A percentile compares a stretch with the other conserved stretches of the same genome.
phyloP scores from a whole-genome alignment of 768 basidiomycete species.

The Dentipellis sp. region DNA sequence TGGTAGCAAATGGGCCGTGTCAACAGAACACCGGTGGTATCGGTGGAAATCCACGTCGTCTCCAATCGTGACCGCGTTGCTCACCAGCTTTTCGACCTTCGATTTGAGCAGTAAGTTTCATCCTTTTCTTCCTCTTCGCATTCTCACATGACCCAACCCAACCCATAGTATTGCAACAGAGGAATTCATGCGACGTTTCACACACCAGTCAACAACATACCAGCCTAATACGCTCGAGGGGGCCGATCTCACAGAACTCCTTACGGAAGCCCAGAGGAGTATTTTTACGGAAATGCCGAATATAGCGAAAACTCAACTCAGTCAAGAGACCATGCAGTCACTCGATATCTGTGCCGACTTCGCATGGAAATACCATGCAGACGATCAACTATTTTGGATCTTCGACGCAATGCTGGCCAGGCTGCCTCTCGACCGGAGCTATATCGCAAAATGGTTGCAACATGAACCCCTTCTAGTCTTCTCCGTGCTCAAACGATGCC shows the following conservation, averaged over 20 bases:
- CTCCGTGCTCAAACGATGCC: conserved; percentile 37
- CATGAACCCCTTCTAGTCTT: conserved; percentile 46
- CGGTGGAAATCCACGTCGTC: conserved; percentile 58
- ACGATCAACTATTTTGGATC: conserved; percentile 26
- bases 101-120: conserved; percentile 52
- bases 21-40: conserved; percentile 38
- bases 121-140: conserved; percentile 9
- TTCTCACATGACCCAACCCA: too few relatives aligned
- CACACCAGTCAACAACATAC: background rate
- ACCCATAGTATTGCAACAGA: conserved; percentile 17
- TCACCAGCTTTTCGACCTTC: conserved; percentile 58
- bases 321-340: background rate
- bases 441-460: conserved; percentile 35
- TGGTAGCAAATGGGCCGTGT: conserved; percentile 53
- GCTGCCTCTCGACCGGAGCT: conserved; percentile 13
- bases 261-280: background rate
- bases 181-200: conserved; percentile 17
- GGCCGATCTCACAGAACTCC: background rate
- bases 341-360: conserved; percentile 19
- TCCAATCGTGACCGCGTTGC: conserved; percentile 60
- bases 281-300: background rate
- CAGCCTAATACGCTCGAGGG: background rate
- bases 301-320: background rate
- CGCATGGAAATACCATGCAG: conserved; percentile 39
- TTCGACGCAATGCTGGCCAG: background rate